Evolutionary conservation across 306 rosid species (phyloP), one percentile per base, ranked within the genome.

Genomic region (Fragaria iinumae): DNA sequence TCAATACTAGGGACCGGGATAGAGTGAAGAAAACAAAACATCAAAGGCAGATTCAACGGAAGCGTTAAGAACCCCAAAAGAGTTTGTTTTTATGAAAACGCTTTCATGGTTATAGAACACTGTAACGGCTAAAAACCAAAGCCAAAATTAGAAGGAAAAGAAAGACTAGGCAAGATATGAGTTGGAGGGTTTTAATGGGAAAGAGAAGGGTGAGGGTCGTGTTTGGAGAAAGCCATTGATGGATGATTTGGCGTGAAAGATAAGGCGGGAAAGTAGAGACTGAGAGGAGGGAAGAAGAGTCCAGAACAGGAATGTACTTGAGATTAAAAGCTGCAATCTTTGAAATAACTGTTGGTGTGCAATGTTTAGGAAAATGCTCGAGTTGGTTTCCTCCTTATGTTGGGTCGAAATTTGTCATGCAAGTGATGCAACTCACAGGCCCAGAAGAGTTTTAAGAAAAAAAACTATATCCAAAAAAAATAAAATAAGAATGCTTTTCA

Each of bases 21-120:
- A 34, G 41, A 47, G 20, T 7, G 60, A 78, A 68, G 44, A 20
- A 65, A 56, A 50, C 25, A 59, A 39, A 20, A 36, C 29, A 65
- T 5, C 60, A 50, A 47, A 29, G 55, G 67, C 56, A n/a, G 70
- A 71, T 77, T 74, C 67, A 74, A 77, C 20, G 77, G 73, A 53
- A 65, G 69, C 80, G 80, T 74, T 84, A 69, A 25, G 62, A 68
- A 64, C 53, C 27, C 53, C 62, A n/a, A 62, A 72, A 70, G 70
- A 69, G 68, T 32, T 77, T 57, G 53, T 38, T 20, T 69, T 62
- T 25, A 9, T 23, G 77, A 41, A 39, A 62, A 49, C 41, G 48
- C 25, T 44, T 67, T 50, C 39, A 17, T 74, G 72, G 7, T 27
- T 49, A 71, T 16, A 13, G 60, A 56, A 43, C 48, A 48, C 62